Base-by-base conservation (phyloP, 371 early-diverging fungal species). In the Zychaea mexicana region DNA sequence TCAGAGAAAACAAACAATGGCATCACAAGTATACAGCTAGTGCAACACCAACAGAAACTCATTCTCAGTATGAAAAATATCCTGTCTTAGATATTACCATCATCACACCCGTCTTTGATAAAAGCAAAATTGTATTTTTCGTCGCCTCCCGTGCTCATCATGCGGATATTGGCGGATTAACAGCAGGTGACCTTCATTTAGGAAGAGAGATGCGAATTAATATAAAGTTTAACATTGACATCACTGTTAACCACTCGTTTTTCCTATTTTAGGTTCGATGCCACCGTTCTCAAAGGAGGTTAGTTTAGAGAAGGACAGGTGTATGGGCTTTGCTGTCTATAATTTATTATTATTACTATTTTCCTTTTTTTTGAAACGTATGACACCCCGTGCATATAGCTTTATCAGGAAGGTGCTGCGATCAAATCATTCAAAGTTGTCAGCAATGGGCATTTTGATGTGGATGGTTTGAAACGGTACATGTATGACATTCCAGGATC, bases 131-230 rank as follows among this genome's bases (percentile, higher is more conserved):
- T 65, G 92, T 94, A 4, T 96, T 97, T 74, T 96, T 96, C 79
- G 96, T 96, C 2, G 98, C 98, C 0, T 93, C 93, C 24, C 85
- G 97, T 65, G 97, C 96, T 0, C 98, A 98, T 70, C 98, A 98
- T 76, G 97, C 98, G 2, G 98, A 98, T 68, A 96, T 98, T 78
- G 98, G 98, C 49, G 93, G 94, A 30, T 90, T 92, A 21, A 75
- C 89, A 33, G 93, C 93, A 13, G 93, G 90, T 36, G 60, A 65
- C 6, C n/a, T 22, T 49, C 15, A 4, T 12, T 42, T 7, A 12
- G 4, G 1, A 7, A 49, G 12, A 22, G 7, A 9, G 53, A 61
- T 69, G 22, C 19, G 31, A 47, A 21, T 21, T 36, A 7, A 26
- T 15, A 3, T 15, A 12, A 15, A 17, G 13, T 12, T 27, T 36